phyloP scores from a whole-genome alignment of 2,329 filamentous ascomycete genomes.

The Capronia epimyces region DNA sequence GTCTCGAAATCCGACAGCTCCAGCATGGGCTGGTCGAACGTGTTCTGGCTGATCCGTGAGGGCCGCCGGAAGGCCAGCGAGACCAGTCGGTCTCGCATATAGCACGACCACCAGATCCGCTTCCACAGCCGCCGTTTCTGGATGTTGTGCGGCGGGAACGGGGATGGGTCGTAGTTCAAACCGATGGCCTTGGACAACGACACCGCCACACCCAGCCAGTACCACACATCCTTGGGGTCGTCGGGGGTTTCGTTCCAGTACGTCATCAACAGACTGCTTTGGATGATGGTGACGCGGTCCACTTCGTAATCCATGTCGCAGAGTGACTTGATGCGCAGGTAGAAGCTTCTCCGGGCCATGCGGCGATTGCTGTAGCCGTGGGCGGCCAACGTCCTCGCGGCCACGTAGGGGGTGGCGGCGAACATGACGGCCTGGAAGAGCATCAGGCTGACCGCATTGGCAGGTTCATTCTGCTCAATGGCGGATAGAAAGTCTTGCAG shows the following conservation, averaged over 20 bases:
- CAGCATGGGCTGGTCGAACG: conserved; percentile 1
- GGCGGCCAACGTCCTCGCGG: conserved; percentile 65
- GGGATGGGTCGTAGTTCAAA: conserved; percentile 75
- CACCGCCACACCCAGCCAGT: conserved; percentile 97
- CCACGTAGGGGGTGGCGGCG: conserved; percentile 77
- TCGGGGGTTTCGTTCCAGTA: conserved; percentile 97
- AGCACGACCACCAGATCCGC: conserved; percentile 94
- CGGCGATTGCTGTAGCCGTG: conserved; percentile 68
- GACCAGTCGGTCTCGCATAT: conserved; percentile 86
- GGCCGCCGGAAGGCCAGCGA: conserved; percentile 88
- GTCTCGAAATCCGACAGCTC: conserved; percentile 3
- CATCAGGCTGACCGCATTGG: conserved; percentile 61
- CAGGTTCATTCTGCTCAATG: conserved; percentile 46
- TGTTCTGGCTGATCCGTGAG: conserved; percentile 80
- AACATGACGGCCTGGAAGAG: conserved; percentile 95
- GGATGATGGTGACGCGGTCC: conserved; percentile 79
- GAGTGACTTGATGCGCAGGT: conserved; percentile 69
- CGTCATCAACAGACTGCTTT: conserved; percentile 86
- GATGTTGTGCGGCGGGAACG: conserved; percentile 18
- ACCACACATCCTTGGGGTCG: conserved; percentile 95
- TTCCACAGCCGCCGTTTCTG: conserved; percentile 79
- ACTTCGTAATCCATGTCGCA: conserved; percentile 94
- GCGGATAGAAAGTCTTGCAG: conserved; percentile 52
- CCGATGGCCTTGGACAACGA: conserved; percentile 89
- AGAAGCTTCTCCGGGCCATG: conserved; percentile 77